Evolutionary conservation across 345 rosid genomes (phyloP).

Genomic region (Camelina hispida): DNA sequence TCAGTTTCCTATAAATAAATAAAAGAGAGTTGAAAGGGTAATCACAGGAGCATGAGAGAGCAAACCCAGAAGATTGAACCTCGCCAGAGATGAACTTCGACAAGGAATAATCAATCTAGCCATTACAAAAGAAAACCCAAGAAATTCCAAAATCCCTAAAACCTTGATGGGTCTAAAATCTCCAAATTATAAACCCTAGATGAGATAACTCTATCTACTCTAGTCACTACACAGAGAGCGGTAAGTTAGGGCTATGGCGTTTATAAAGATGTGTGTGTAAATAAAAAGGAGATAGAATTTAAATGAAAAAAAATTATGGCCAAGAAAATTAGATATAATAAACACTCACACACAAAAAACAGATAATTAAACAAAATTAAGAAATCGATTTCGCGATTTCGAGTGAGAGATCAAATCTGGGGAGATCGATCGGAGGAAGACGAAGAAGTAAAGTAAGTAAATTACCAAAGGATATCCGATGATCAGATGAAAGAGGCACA

Average conservation of each 20-base stretch:
- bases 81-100: constrained; percentile 77
- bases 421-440: constrained; percentile 25
- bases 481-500: constrained; percentile 20
- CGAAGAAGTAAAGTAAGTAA: constrained; percentile 8
- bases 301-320: constrained; percentile 36
- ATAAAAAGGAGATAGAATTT: constrained; percentile 33
- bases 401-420: constrained; percentile 13
- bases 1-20: neutral
- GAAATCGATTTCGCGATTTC: constrained; percentile 20
- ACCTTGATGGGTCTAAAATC: neutral
- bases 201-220: constrained; percentile 19
- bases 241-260: constrained; percentile 36
- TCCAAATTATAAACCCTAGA: constrained; percentile 29
- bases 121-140: constrained; percentile 43
- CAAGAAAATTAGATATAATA: constrained; percentile 25
- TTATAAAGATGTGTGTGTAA: constrained; percentile 12
- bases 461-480: constrained; percentile 40
- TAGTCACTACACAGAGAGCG: neutral
- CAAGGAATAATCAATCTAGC: constrained; percentile 83
- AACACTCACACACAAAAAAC: constrained; percentile 9
- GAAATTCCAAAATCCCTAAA: neutral
- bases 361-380: neutral
- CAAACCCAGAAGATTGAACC: constrained; percentile 71
- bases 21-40: constrained; percentile 42
- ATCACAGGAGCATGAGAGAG: constrained; percentile 84